Conservation (phyloP, 1,139 yeast species). For the Pichia sp. region DNA sequence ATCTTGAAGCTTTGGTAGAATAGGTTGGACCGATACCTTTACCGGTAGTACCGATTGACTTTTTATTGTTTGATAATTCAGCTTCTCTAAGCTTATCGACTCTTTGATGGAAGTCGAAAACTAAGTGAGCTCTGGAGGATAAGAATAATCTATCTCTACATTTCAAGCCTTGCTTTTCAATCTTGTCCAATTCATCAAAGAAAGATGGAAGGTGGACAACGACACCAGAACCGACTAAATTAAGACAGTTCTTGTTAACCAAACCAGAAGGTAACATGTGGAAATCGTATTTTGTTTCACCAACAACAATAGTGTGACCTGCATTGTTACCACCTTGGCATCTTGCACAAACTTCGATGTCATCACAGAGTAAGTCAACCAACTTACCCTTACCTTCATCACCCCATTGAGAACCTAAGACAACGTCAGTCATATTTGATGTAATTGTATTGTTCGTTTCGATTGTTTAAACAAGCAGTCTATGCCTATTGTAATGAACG, state of each 20-base stretch:
- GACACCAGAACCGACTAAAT: constrained; percentile 93
- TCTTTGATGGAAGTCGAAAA: constrained; percentile 95
- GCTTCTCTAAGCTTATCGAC: constrained; percentile 94
- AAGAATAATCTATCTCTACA: constrained; percentile 78
- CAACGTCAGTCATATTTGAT: constrained; percentile 74
- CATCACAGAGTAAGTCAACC: constrained; percentile 88
- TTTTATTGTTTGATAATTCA: constrained; percentile 77
- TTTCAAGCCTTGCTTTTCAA: constrained; percentile 74
- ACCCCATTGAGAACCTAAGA: constrained; percentile 98
- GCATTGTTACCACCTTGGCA: constrained; percentile 99
- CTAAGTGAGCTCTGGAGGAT: constrained; percentile 92
- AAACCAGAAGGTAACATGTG: constrained; percentile 98
- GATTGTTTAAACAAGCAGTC: background rate
- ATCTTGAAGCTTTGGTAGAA: constrained; percentile 93
- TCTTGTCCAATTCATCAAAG: constrained; percentile 74
- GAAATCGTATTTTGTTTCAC: constrained; percentile 84
- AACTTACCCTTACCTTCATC: constrained; percentile 99
- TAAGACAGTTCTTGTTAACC: constrained; percentile 84
- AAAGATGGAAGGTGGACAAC: constrained; percentile 93
- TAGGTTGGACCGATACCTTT: constrained; percentile 99
- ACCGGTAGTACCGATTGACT: constrained; percentile 97
- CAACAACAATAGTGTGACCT: constrained; percentile 96
- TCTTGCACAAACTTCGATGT: constrained; percentile 94
- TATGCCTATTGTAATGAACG: constrained; percentile 11
- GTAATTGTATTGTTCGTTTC: background rate